These are phyloP conservation scores for Deuterostichococcus epilithicus DNA, from an alignment of 139 green algal genomes.

Conservation along the genomic window DNA sequence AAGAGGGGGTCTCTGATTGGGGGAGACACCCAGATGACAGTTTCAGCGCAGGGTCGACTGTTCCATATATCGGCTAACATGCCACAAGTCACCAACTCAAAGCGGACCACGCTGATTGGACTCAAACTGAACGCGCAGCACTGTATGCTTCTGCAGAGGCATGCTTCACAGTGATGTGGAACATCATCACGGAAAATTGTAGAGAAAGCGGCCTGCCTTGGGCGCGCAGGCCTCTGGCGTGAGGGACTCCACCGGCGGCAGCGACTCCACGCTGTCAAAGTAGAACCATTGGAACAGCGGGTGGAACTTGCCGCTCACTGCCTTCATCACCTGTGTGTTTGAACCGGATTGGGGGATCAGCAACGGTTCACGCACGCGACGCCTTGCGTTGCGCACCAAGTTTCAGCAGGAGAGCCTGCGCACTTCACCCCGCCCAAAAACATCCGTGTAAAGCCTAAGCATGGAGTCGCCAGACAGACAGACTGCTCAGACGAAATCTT, in stretches of 20 bases:
- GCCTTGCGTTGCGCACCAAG: too few species aligned
- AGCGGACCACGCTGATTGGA: too few species aligned
- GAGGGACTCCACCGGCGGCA: constrained; percentile 52
- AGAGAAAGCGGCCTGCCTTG: constrained; percentile 14
- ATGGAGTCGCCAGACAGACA: background rate
- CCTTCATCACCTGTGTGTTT: constrained; percentile 93
- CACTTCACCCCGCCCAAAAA: background rate
- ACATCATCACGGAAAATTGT: background rate
- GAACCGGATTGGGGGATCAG: background rate
- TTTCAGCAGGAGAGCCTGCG: too few species aligned
- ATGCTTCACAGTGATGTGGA: background rate
- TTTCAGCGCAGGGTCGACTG: too few species aligned
- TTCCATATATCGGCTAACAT: too few species aligned
- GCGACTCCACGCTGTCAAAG: constrained; percentile 81
- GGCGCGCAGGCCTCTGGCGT: constrained; percentile 31
- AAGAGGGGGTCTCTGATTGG: too few species aligned
- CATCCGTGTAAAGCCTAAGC: background rate
- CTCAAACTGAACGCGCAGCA: too few species aligned
- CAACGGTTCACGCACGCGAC: too few species aligned
- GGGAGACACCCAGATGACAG: too few species aligned
- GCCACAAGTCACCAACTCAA: background rate
- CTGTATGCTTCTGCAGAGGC: constrained; percentile 23
- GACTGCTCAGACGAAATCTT: too few species aligned
- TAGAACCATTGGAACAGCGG: constrained; percentile 92
- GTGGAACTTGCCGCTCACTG: constrained; percentile 93